These are phyloP conservation scores for Malbranchea zuffiana DNA, from an alignment of 2,329 filamentous ascomycete genomes.

Conservation along the genomic window DNA sequence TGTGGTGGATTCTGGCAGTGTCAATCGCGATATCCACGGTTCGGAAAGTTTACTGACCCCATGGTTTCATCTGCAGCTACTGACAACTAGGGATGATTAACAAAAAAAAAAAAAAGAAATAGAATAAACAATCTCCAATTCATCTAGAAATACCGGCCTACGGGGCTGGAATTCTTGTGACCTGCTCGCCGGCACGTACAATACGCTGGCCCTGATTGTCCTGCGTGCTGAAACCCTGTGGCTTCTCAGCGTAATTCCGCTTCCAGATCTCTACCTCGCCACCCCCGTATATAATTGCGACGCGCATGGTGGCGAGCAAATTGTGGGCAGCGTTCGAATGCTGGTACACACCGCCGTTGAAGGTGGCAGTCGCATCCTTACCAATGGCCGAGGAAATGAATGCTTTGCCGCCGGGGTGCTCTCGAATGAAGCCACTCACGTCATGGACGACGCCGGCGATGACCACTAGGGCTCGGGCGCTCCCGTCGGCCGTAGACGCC, in stretches of 20 bases:
- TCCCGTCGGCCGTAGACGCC: too few species aligned
- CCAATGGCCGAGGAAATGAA: slow-evolving; percentile 73
- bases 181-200: slow-evolving; percentile 72
- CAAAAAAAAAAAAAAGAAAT: too few species aligned
- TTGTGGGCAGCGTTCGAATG: slow-evolving; percentile 88
- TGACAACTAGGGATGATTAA: too few species aligned
- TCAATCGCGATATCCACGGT: too few species aligned
- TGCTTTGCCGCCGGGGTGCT: slow-evolving; percentile 81
- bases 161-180: slow-evolving; percentile 71
- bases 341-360: slow-evolving; percentile 83
- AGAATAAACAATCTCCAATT: too few species aligned
- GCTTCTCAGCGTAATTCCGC: slow-evolving; percentile 72
- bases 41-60: too few species aligned
- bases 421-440: slow-evolving; percentile 71
- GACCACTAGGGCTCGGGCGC: slow-evolving; percentile 63
- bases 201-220: slow-evolving; percentile 73
- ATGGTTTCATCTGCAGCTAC: too few species aligned
- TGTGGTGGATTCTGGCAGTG: too few species aligned
- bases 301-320: slow-evolving; percentile 74
- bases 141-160: slow-evolving; percentile 68
- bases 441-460: slow-evolving; percentile 81
- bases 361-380: slow-evolving; percentile 85
- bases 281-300: slow-evolving; percentile 74
- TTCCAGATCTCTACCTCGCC: slow-evolving; percentile 93
- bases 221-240: slow-evolving; percentile 64